A percentile compares a stretch with the other conserved stretches of the same genome.
These are phyloP conservation scores for Ascochyta koolunga DNA, from an alignment of 2,329 filamentous ascomycete species.

Conservation along the genomic window DNA sequence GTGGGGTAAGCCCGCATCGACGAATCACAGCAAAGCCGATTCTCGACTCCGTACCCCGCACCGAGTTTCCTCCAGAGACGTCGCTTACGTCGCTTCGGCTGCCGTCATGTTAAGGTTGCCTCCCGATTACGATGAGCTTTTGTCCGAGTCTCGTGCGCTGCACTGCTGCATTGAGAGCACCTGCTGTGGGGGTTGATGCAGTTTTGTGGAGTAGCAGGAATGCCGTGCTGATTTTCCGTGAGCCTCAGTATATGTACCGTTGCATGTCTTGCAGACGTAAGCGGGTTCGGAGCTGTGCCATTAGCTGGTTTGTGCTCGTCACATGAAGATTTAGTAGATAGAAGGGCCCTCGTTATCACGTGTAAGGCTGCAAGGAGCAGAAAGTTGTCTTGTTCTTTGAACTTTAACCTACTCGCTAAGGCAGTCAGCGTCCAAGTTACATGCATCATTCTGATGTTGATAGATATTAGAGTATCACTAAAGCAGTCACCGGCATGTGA, in stretches of 20 bases:
- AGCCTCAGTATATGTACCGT: conserved; percentile 2
- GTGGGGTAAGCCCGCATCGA: conserved; percentile 4
- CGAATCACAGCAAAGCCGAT: conserved; percentile 32
- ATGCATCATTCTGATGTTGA: not conserved
- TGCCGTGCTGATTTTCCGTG: conserved; percentile 7
- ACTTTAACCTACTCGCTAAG: not conserved
- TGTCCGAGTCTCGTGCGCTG: conserved; percentile 16
- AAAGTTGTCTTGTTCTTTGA: not conserved
- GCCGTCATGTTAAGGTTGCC: conserved; percentile 3
- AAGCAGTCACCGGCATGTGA: not conserved
- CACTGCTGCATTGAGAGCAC: not conserved
- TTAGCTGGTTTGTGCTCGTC: not conserved
- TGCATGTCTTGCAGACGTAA: conserved; percentile 5
- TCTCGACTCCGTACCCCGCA: conserved; percentile 33
- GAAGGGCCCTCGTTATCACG: no score
- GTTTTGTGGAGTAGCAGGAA: not conserved
- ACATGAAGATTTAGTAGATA: not conserved
- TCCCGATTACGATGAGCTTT: conserved; percentile 7
- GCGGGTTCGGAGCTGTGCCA: not conserved
- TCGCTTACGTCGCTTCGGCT: conserved; percentile 3
- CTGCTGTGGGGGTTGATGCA: not conserved
- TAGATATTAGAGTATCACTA: no score
- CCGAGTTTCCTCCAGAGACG: conserved; percentile 21
- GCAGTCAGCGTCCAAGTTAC: not conserved
- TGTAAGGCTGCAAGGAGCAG: no score